Percentiles rank a stretch among this genome's conserved stretches.
phyloP scores from a whole-genome alignment of 257 asterid species.

The Gynochthodes officinalis region DNA sequence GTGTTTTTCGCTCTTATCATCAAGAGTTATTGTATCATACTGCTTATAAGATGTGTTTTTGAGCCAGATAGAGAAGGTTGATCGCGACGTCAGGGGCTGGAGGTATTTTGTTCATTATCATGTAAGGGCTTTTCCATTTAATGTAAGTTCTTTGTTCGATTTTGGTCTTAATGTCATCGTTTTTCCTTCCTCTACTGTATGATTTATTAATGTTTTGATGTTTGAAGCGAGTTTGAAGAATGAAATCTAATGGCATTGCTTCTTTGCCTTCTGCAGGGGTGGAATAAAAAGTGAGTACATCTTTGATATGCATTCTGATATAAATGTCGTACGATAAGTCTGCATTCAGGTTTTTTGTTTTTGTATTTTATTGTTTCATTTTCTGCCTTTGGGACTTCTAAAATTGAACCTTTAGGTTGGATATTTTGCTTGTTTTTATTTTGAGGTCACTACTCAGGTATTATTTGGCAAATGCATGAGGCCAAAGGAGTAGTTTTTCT shows the following conservation, averaged over 20 bases:
- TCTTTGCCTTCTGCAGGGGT: conserved; percentile 55
- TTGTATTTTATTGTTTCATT: background rate
- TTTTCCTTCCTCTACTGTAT: background rate
- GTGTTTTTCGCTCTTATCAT: no score
- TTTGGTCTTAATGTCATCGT: no score
- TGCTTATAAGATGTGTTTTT: background rate
- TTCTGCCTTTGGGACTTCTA: background rate
- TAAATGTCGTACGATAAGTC: background rate
- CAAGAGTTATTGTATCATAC: no score
- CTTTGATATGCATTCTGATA: background rate
- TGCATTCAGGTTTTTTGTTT: background rate
- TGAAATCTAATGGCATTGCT: conserved; percentile 1
- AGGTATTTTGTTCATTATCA: conserved; percentile 58
- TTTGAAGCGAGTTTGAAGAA: no score
- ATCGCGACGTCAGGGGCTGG: conserved; percentile 39
- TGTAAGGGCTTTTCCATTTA: conserved; percentile 40
- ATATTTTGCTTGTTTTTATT: background rate
- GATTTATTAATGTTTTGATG: background rate
- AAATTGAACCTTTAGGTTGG: background rate
- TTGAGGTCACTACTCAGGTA: background rate
- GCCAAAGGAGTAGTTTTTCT: background rate
- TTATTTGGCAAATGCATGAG: background rate
- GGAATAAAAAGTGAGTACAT: conserved; percentile 69
- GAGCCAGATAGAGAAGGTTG: conserved; percentile 45
- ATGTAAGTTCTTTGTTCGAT: background rate